Percentiles rank a stretch among this genome's conserved stretches.
phyloP scores from a whole-genome alignment of 1,284 basidiomycete species.

The Termitomyces sp. region DNA sequence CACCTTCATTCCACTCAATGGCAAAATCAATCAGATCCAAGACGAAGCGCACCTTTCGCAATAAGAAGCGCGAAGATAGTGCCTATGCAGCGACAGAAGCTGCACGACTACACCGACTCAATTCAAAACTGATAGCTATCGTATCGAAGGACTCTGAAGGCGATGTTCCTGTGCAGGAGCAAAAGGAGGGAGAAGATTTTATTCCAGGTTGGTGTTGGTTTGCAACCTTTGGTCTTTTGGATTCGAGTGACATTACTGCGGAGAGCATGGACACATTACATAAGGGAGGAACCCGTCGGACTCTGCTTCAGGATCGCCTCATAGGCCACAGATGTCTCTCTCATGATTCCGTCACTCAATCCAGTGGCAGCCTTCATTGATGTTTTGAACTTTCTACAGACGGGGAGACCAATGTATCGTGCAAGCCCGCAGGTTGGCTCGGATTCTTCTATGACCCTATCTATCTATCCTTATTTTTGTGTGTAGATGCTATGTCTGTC shows the following conservation, averaged over 20 bases:
- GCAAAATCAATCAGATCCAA: slow-evolving; percentile 92
- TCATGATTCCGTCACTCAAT: slow-evolving; percentile 12
- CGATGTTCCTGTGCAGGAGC: slow-evolving; percentile 33
- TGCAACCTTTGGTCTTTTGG: slow-evolving; percentile 49
- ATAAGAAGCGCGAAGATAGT: slow-evolving; percentile 79
- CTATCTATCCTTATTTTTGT: background rate
- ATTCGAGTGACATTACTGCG: slow-evolving; percentile 49
- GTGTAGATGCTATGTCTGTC: slow-evolving; percentile 51
- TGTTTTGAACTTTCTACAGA: slow-evolving; percentile 14
- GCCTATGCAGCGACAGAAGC: slow-evolving; percentile 85
- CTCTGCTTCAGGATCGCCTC: background rate
- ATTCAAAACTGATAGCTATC: slow-evolving; percentile 59
- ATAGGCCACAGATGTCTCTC: slow-evolving; percentile 10
- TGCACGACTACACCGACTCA: slow-evolving; percentile 76
- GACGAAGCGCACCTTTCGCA: slow-evolving; percentile 79
- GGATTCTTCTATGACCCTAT: background rate
- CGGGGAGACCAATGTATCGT: slow-evolving; percentile 1
- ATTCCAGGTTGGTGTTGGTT: slow-evolving; percentile 66
- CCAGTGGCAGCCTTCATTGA: slow-evolving; percentile 15
- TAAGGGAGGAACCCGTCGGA: slow-evolving; percentile 5
- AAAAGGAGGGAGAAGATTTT: slow-evolving; percentile 31
- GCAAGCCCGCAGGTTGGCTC: slow-evolving; percentile 14
- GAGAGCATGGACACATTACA: slow-evolving; percentile 37
- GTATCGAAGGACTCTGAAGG: slow-evolving; percentile 38
- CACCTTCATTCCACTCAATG: slow-evolving; percentile 44